Percentiles rank a stretch among this genome's conserved stretches.
These are phyloP conservation scores for Wickerhamomyces bovis DNA, from an alignment of 805 yeast species.

Conservation along the genomic window DNA sequence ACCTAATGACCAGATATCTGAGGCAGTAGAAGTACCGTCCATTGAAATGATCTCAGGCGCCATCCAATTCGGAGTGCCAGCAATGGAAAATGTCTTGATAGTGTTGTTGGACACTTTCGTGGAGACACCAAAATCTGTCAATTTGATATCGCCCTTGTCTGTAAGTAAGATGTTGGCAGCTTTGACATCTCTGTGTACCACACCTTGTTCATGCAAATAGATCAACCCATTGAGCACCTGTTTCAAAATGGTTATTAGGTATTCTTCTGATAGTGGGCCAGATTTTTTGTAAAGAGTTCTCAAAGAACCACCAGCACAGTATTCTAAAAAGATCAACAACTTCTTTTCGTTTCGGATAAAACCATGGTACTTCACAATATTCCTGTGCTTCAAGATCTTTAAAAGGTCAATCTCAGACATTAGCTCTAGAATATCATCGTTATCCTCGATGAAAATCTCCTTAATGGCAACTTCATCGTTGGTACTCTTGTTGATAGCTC, in stretches of 20 bases:
- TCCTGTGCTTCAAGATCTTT: constrained; percentile 74
- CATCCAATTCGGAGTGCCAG: constrained; percentile 98
- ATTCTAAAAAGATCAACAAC: constrained; percentile 73
- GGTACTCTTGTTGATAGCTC: constrained; percentile 61
- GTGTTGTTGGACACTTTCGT: constrained; percentile 53
- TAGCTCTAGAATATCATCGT: constrained; percentile 56
- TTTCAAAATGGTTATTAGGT: constrained; percentile 52
- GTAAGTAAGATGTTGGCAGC: constrained; percentile 73
- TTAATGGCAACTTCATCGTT: constrained; percentile 74
- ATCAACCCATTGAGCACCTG: constrained; percentile 66
- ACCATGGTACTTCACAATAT: constrained; percentile 89
- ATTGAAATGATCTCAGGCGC: constrained; percentile 91
- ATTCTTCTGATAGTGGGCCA: constrained; percentile 52
- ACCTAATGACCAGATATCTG: constrained; percentile 92
- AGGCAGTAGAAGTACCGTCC: constrained; percentile 80
- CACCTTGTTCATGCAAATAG: constrained; percentile 60
- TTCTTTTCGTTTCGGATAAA: constrained; percentile 65
- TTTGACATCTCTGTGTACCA: constrained; percentile 69
- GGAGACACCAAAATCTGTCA: constrained; percentile 71
- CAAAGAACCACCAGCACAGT: constrained; percentile 64
- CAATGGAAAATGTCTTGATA: constrained; percentile 51
- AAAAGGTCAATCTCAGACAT: constrained; percentile 67
- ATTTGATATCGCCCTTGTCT: constrained; percentile 59
- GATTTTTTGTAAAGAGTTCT: constrained; percentile 32
- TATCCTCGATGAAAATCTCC: constrained; percentile 64